Conservation (phyloP, 306 rosid species). For the Vigna angularis region DNA sequence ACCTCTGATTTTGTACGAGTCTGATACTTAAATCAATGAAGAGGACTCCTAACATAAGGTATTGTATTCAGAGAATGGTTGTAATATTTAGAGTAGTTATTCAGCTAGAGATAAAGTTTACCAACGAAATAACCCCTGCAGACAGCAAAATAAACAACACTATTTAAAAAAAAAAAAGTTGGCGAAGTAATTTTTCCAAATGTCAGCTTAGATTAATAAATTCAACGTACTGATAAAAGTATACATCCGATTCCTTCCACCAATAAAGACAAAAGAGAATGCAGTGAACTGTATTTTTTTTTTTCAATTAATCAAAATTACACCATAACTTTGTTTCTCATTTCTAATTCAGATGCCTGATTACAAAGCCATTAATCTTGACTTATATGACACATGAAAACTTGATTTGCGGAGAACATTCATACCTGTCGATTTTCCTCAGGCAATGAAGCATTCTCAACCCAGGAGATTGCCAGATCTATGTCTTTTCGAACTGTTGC, state of each 20-base stretch:
- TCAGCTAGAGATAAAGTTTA: background rate
- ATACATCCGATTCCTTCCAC: constrained; percentile 9
- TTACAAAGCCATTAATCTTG: constrained; percentile 12
- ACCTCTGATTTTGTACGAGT: background rate
- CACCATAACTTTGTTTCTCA: constrained; percentile 5
- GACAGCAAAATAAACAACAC: background rate
- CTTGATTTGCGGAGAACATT: background rate
- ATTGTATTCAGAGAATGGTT: background rate
- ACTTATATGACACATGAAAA: background rate
- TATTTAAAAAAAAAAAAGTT: background rate
- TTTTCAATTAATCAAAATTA: constrained; percentile 27
- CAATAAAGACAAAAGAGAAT: background rate
- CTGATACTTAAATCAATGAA: background rate
- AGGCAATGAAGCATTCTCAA: constrained; percentile 76
- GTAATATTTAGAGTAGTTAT: constrained; percentile 7
- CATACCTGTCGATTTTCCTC: constrained; percentile 74
- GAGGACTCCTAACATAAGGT: background rate
- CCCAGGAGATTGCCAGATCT: constrained; percentile 76
- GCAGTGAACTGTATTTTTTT: background rate
- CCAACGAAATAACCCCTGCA: background rate
- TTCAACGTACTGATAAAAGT: background rate
- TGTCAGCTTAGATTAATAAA: constrained; percentile 34
- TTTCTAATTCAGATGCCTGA: background rate
- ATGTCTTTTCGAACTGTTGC: constrained; percentile 54
- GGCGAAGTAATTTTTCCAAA: background rate